Base-by-base conservation (phyloP, 768 basidiomycete genomes). In the Hygrocybe coccinea region DNA sequence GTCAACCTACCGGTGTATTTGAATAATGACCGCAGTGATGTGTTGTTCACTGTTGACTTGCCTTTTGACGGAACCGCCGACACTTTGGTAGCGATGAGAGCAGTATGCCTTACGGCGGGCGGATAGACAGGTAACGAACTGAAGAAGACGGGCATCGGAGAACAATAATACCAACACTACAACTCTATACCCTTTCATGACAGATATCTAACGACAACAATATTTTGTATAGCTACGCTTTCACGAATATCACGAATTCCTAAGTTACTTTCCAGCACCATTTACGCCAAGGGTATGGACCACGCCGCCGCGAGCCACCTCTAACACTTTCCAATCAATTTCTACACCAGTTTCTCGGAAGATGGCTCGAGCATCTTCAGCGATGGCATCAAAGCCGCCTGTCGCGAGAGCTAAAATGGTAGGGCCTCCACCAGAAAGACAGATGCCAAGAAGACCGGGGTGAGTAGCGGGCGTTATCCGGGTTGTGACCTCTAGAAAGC, bases 351-450 rank as follows among this genome's bases (percentile, higher is more conserved):
- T 79, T 45, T 75, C 69, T 54, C 74, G 74, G 71, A 97, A 97
- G 41, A 95, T 86, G 24, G 71, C 69, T 15, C 84, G 76, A 8
- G 91, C 94, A 61, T 87, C 87, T 62, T 86, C 81, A 3, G 91
- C 94, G 57, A 98, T 97, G 6, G 75, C 76, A 44, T 93, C 89
- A 62, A 90, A 98, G 22, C 86, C 85, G 34, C 73, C 71, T 0
- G 91, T 94, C 2, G 97, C 97, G 15, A 99, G 82, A 1, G 97
- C 97, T 58, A 99, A 81, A 59, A 98, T 97, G 5, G 97, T 97
- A 3, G 97, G 97, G 0, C 97, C 97, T 4, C 97, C 97, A 6
- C 97, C 97, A 2, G 95, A 98, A 34, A 99, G 83, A 69, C 97
- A 98, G 54, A 98, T 97, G 3, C 97, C 97, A 8, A 99, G 78